Evolutionary conservation across 257 asterid genomes (phyloP).

Genomic region (Solanum bulbocastanum): DNA sequence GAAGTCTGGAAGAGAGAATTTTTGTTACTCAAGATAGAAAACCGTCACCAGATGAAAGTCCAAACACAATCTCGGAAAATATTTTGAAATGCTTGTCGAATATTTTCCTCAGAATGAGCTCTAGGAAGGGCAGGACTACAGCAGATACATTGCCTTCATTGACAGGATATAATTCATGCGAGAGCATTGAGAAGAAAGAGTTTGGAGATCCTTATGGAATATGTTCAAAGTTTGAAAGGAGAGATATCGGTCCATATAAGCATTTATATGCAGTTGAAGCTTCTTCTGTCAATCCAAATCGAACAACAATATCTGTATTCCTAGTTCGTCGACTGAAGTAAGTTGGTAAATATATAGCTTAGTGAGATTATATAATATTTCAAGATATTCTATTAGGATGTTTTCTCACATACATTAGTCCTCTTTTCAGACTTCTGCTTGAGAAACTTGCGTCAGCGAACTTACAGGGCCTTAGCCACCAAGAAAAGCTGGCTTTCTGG

Average conservation of each 20-base stretch:
- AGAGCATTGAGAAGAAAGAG: slow-evolving; percentile 9
- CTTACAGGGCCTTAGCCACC: slow-evolving; percentile 64
- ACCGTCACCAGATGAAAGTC: slow-evolving; percentile 21
- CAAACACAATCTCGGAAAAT: slow-evolving; percentile 69
- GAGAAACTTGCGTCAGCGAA: slow-evolving; percentile 53
- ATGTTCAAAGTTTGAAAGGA: slow-evolving; percentile 45
- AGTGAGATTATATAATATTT: neutral
- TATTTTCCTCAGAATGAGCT: slow-evolving; percentile 61
- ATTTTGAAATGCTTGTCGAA: slow-evolving; percentile 63
- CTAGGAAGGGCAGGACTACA: slow-evolving; percentile 32
- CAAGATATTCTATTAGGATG: neutral
- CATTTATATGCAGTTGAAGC: slow-evolving; percentile 50
- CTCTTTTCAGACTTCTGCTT: slow-evolving; percentile 43
- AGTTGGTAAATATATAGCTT: slow-evolving; percentile 4
- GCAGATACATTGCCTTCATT: slow-evolving; percentile 36
- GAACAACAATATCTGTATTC: slow-evolving; percentile 49
- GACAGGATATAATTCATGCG: slow-evolving; percentile 22
- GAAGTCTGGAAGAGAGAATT: slow-evolving; percentile 19
- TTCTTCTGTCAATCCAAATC: slow-evolving; percentile 43
- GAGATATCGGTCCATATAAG: slow-evolving; percentile 75
- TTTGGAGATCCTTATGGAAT: slow-evolving; percentile 61
- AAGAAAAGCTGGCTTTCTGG: slow-evolving; percentile 93
- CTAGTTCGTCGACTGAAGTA: slow-evolving; percentile 61
- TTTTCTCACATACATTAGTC: slow-evolving; percentile 1
- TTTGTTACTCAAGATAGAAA: slow-evolving; percentile 15